A percentile compares a stretch with the other conserved stretches of the same genome.
Evolutionary conservation across 1,284 basidiomycete species (phyloP).

Genomic region (Vanrija pseudolonga): DNA sequence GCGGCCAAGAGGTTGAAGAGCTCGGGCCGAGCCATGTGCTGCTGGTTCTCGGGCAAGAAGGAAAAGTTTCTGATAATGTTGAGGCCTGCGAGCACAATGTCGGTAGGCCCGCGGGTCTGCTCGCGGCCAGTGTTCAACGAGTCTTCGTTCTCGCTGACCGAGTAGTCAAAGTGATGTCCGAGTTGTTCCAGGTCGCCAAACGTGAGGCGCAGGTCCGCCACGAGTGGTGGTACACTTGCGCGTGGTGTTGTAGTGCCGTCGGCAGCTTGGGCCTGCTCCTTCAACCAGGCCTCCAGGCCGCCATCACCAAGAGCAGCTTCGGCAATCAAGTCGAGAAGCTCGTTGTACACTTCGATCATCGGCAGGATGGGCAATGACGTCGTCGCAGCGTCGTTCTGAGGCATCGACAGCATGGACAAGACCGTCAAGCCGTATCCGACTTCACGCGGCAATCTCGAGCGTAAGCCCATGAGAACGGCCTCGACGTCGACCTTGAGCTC

Average conservation of each 20-base stretch:
- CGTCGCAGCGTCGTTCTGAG: constrained; percentile 47
- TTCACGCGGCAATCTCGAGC: constrained; percentile 77
- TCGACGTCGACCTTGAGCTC: constrained; percentile 75
- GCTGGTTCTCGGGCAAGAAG: constrained; percentile 66
- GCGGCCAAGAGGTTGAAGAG: constrained; percentile 66
- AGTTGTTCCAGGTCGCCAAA: constrained; percentile 83
- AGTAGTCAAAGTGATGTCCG: constrained; percentile 77
- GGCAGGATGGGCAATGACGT: constrained; percentile 69
- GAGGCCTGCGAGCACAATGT: constrained; percentile 65
- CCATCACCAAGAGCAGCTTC: constrained; percentile 65
- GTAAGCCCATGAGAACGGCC: constrained; percentile 79
- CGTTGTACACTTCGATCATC: constrained; percentile 78
- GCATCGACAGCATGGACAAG: constrained; percentile 66
- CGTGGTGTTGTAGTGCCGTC: neutral
- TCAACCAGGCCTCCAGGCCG: constrained; percentile 52
- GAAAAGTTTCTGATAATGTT: constrained; percentile 87
- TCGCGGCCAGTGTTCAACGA: constrained; percentile 20
- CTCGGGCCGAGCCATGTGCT: constrained; percentile 62
- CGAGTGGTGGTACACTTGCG: too few species aligned
- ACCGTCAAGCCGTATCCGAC: constrained; percentile 86
- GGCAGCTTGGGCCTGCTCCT: constrained; percentile 1
- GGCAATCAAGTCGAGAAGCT: constrained; percentile 80
- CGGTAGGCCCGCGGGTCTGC: constrained; percentile 41
- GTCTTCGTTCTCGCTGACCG: constrained; percentile 58
- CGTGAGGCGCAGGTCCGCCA: constrained; percentile 55